These are phyloP conservation scores for Claviceps pazoutovae DNA, from an alignment of 2,329 filamentous ascomycete genomes.

Conservation along the genomic window DNA sequence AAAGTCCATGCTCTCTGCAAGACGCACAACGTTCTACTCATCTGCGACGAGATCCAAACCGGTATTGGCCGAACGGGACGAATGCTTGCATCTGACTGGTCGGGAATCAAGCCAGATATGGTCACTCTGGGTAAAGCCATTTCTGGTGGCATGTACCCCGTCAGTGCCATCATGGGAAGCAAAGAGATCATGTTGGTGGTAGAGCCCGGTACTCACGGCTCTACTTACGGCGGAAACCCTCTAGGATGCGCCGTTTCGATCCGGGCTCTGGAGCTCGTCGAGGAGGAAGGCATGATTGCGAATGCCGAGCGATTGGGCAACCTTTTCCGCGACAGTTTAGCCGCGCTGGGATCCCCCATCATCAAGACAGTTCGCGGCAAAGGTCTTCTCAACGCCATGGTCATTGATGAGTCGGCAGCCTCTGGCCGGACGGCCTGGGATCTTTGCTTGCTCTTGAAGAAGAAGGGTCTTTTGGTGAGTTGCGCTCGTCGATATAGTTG, in stretches of 20 bases:
- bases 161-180: constrained; percentile 76
- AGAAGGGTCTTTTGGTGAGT: constrained; percentile 80
- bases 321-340: constrained; percentile 67
- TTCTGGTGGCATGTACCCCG: constrained; percentile 97
- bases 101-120: constrained; percentile 86
- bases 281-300: constrained; percentile 79
- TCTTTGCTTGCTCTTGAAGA: constrained; percentile 86
- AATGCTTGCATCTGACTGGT: constrained; percentile 90
- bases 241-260: constrained; percentile 92
- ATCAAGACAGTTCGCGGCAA: constrained; percentile 79
- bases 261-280: constrained; percentile 81
- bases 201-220: constrained; percentile 92
- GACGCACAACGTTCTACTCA: constrained; percentile 88
- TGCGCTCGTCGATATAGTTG: too few species aligned
- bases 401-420: constrained; percentile 83
- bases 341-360: constrained; percentile 62
- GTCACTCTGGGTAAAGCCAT: constrained; percentile 95
- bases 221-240: constrained; percentile 96
- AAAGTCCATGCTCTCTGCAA: constrained; percentile 76
- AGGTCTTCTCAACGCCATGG: constrained; percentile 86
- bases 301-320: constrained; percentile 70
- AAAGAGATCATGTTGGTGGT: constrained; percentile 92
- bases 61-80: constrained; percentile 90
- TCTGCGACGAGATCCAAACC: constrained; percentile 97
- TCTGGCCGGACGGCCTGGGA: constrained; percentile 88